Evolutionary conservation across 1,139 yeast species (phyloP), one percentile per base, ranked within the genome.

Genomic region (Candida pseudocylindracea): DNA sequence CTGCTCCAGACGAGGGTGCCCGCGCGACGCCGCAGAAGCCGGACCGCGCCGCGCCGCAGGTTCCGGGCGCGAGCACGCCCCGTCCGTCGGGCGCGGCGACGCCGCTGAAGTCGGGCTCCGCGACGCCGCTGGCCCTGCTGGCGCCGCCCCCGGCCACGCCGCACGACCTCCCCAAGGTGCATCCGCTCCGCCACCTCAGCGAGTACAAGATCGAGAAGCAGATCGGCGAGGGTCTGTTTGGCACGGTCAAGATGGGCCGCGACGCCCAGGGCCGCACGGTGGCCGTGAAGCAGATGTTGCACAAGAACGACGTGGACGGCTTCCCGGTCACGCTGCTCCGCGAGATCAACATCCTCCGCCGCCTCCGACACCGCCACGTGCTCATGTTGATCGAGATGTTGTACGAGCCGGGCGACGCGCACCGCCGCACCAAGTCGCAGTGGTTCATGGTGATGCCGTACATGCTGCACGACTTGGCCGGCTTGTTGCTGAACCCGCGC

Each of bases 271-370:
- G 55, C 2, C 41, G 49, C 31, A 31, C 55, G 8, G 66, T 60
- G 29, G 67, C 67, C 2, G 57, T 91, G 42, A 91, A 91, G 50
- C 80, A 78, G 46, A 67, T 88, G 33, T 57, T 85, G 15, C 67
- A 79, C 39, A 88, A 79, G 45, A 76, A 79, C 34, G 81, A 78
- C 32, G 80, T 78, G 43, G 94, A 83, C 42, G 88, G 93, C 27
- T 83, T 88, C 48, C 98, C 99, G 1, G 73, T 91, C 20, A 91
- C 98, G 0, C 95, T 98, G 4, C 67, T 85, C 53, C 63, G 99
- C 39, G 99, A 91, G 46, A 83, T 88, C 38, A 69, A 79, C 13
- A 81, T 85, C 13, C 57, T 91, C 48, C 81, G 80, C 48, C 63
- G 64, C 36, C 55, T 91, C 35, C 53, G 62, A 34, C 83, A 85